A percentile compares a stretch with the other conserved stretches of the same genome.
Conservation (phyloP, 1,284 basidiomycete genomes). For the Flammula alnicola region DNA sequence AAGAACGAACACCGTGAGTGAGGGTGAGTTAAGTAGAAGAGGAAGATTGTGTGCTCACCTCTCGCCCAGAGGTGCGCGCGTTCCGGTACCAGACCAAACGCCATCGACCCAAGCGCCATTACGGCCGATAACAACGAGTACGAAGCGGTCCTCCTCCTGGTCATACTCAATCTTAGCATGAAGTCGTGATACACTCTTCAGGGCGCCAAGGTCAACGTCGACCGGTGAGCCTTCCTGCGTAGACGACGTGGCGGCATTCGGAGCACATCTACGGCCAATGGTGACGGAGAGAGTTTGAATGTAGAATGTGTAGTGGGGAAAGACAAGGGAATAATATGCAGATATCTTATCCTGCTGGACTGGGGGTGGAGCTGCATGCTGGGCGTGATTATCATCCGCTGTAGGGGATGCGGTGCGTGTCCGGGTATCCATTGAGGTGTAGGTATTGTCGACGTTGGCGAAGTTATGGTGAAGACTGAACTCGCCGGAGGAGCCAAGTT, state of each 20-base stretch:
- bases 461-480: constrained; percentile 30
- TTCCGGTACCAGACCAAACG: constrained; percentile 89
- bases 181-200: constrained; percentile 95
- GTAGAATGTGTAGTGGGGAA: constrained; percentile 89
- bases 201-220: constrained; percentile 95
- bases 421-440: constrained; percentile 42
- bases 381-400: constrained; percentile 36
- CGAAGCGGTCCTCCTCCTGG: constrained; percentile 85
- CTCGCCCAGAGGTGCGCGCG: constrained; percentile 81
- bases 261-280: constrained; percentile 73
- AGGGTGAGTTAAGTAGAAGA: constrained; percentile 8
- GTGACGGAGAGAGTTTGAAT: constrained; percentile 83
- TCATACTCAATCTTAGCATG: constrained; percentile 97
- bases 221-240: constrained; percentile 66
- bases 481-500: constrained; percentile 16
- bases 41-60: constrained; percentile 54
- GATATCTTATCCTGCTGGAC: constrained; percentile 72
- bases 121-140: constrained; percentile 89
- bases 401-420: constrained; percentile 41
- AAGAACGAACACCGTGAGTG: constrained; percentile 5
- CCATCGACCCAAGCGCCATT: constrained; percentile 99
- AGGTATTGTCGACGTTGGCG: constrained; percentile 27
- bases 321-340: constrained; percentile 93
- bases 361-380: constrained; percentile 39
- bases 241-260: constrained; percentile 62